phyloP scores from a whole-genome alignment of 306 rosid genomes.

The Cyclanthera cordifolia region DNA sequence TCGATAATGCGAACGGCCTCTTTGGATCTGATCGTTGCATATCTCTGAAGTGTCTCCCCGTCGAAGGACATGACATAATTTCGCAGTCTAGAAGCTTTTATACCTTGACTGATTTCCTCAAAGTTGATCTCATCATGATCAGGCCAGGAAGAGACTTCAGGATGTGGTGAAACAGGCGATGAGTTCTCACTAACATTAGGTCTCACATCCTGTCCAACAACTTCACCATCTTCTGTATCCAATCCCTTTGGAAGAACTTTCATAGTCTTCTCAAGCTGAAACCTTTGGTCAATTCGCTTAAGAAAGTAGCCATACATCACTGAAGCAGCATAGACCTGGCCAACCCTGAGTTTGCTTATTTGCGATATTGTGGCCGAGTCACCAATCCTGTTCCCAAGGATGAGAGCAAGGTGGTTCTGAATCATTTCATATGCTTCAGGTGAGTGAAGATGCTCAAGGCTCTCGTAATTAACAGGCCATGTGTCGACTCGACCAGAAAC shows the following conservation, averaged over 20 bases:
- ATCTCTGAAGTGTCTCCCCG: constrained; percentile 75
- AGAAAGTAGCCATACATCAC: constrained; percentile 90
- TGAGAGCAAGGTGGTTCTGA: constrained; percentile 64
- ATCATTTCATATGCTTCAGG: constrained; percentile 84
- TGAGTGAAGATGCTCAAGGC: constrained; percentile 63
- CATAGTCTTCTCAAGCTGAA: constrained; percentile 91
- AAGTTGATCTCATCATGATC: constrained; percentile 25
- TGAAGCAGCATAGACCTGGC: constrained; percentile 93
- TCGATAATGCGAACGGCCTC: constrained; percentile 78
- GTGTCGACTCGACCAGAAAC: constrained; percentile 52
- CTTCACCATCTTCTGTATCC: constrained; percentile 28
- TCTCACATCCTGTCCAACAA: constrained; percentile 24
- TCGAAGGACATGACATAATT: constrained; percentile 83
- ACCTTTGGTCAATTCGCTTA: constrained; percentile 79
- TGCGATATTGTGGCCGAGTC: constrained; percentile 65
- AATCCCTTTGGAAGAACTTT: constrained; percentile 46
- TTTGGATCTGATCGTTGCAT: constrained; percentile 76
- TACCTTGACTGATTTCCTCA: constrained; percentile 27
- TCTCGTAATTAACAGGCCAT: constrained; percentile 59
- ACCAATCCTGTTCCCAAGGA: constrained; percentile 48
- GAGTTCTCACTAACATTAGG: constrained; percentile 19
- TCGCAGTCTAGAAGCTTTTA: constrained; percentile 50
- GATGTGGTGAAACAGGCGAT: constrained; percentile 32
- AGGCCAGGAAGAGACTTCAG: constrained; percentile 49
- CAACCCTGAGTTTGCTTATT: constrained; percentile 70